These are phyloP conservation scores for Camelina hispida DNA, from an alignment of 345 rosid species.

Conservation along the genomic window DNA sequence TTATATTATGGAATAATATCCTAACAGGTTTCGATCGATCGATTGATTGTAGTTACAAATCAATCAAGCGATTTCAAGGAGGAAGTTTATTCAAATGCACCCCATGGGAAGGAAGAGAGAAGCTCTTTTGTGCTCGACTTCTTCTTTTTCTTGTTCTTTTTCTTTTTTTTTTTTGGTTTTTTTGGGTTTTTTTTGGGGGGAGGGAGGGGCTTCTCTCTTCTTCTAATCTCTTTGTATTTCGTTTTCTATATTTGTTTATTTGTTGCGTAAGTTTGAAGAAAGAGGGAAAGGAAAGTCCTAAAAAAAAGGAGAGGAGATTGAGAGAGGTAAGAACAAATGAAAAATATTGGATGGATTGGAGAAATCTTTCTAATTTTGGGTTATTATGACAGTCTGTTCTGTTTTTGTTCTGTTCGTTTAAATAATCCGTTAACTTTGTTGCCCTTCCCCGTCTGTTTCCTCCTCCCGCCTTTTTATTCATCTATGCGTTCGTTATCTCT, in stretches of 20 bases:
- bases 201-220: slow-evolving; percentile 35
- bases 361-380: slow-evolving; percentile 35
- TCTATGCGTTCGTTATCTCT: too few species aligned
- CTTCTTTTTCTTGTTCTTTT: background rate
- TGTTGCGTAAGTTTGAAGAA: slow-evolving; percentile 23
- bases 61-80: slow-evolving; percentile 41
- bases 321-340: slow-evolving; percentile 30
- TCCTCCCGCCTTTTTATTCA: slow-evolving; percentile 12
- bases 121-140: slow-evolving; percentile 26
- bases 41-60: background rate
- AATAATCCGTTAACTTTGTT: slow-evolving; percentile 14
- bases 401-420: slow-evolving; percentile 1
- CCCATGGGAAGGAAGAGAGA: slow-evolving; percentile 53
- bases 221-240: slow-evolving; percentile 23
- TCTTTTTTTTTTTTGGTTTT: too few species aligned
- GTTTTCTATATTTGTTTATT: slow-evolving; percentile 35
- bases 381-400: slow-evolving; percentile 23
- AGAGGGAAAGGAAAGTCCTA: slow-evolving; percentile 35
- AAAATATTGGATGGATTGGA: slow-evolving; percentile 34
- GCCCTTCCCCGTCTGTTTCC: background rate
- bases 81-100: slow-evolving; percentile 42
- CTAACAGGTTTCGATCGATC: slow-evolving; percentile 12
- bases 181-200: background rate
- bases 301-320: slow-evolving; percentile 44
- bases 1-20: background rate